Base-by-base conservation (phyloP, 2,329 filamentous ascomycete species). In the Dactylellina parvicollis region DNA sequence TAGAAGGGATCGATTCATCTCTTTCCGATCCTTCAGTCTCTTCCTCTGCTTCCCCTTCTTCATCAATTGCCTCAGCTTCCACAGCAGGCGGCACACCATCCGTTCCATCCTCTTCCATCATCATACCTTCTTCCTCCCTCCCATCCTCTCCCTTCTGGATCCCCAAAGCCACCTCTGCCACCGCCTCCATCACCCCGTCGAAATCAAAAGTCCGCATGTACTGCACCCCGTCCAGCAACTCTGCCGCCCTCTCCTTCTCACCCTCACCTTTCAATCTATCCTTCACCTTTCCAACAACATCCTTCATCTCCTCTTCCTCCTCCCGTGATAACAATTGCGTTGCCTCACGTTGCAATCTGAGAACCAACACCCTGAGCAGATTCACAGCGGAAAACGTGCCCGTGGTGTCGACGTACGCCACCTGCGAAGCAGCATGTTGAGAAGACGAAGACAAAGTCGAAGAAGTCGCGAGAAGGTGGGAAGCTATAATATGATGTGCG, bases 161-260 rank as follows among this genome's bases (percentile, higher is more conserved):
- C 4, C 59, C 52, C 16, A 44, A 26, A 18, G 62, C 28, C 3
- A 74, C 64, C 46, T 74, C 70, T 4, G 7, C 40, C 5, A 74
- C 34, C 5, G 57, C 57, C 12, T 74, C 70, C 55, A 69, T 40
- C 4, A 74, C 55, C 2, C 70, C 70, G 52, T 74, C 62, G 10
- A 69, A 69, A 40, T 74, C 70, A 52, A 74, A 74, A 4, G 70
- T 49, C 10, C 64, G 55, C 70, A 69, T 74, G 24, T 67, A 67
- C 46, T 74, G 70, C 28, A 74, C 70, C 18, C 55, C 20, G 47
- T 74, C 70, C 26, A 74, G 22, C 42, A 69, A 7, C 18, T 69
- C 56, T n/a, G 46, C 50, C 30, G 70, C 70, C 10, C 14, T 34
- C 14, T 32, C 32, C 12, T 34, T 54, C 9, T 38, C 16, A 10